Evolutionary conservation across 2,329 filamentous ascomycete species (phyloP), one percentile per base, ranked within the genome.

Genomic region (Ophiocordyceps sinensis): DNA sequence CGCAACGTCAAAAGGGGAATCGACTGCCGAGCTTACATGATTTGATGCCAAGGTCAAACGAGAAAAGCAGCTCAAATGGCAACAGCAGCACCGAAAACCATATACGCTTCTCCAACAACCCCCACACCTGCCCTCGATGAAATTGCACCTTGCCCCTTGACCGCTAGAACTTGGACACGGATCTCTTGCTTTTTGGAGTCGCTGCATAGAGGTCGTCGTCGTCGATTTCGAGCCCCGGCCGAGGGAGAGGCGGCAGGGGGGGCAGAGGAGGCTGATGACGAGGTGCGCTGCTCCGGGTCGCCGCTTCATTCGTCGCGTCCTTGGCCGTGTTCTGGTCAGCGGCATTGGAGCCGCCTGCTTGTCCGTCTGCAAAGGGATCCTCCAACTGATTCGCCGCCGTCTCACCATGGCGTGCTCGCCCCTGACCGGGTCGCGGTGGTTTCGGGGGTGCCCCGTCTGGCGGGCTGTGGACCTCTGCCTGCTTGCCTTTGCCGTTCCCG

Each of bases 191-290:
- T 49, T 59, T 64, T 17, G 57, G 51, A 14, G 54, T 52, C n/a
- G 60, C 53, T 36, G 62, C 59, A 41, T 68, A 67, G 34, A 66
- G 49, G 38, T 66, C 61, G 29, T 64, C 61, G 31, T 59, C 54
- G 4, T 52, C 56, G 26, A 52, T 51, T n/a, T 59, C 53, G 13
- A 49, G 30, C 11, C 23, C 30, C 17, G 30, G 14, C 19, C 30
- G 29, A 8, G 31, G 30, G 11, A 21, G 38, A 13, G 38, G 31
- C 4, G 38, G 38, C 26, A n/a, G 21, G 10, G 19, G 28, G 12
- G 37, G 23, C 7, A 14, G 23, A 13, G 38, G 30, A 23, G 28
- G 28, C 28, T 12, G 36, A 21, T 29, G 28, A 30, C 37, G 26
- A 21, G 28, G 37, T 6, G 13, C 29, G 21, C 28, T 21, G 23